These are phyloP conservation scores for Phyllosticta citrichinensis DNA, from an alignment of 2,329 filamentous ascomycete genomes.

Conservation along the genomic window DNA sequence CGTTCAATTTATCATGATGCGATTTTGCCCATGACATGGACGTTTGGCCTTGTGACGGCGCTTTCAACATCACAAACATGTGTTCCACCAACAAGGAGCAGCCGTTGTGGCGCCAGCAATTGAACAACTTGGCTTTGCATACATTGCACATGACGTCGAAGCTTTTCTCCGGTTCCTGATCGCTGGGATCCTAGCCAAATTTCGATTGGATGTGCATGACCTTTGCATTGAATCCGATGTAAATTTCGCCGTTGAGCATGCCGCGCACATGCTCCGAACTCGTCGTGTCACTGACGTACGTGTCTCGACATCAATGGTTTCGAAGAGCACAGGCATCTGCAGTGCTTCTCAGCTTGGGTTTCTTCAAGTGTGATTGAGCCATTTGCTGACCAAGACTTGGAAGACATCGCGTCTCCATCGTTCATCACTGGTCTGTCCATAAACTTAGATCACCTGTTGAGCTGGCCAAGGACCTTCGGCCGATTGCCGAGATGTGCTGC, in stretches of 20 bases:
- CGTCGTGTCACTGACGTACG: background rate
- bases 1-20: background rate
- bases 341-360: no score
- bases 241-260: background rate
- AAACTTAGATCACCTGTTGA: no score
- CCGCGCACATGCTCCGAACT: background rate
- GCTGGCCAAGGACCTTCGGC: background rate
- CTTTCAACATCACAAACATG: no score
- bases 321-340: background rate
- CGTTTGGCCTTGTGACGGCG: no score
- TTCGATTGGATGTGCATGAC: background rate
- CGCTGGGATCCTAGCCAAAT: background rate
- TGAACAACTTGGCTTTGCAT: no score
- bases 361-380: no score
- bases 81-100: no score
- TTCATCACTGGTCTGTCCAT: no score
- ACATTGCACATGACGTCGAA: background rate
- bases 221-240: background rate
- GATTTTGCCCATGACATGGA: background rate
- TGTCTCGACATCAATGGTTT: background rate
- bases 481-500: background rate
- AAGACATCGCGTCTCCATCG: no score
- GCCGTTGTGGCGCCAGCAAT: no score
- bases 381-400: no score
- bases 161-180: background rate